A percentile compares a stretch with the other conserved stretches of the same genome.
Evolutionary conservation across 495 filamentous ascomycete genomes (phyloP).

Genomic region (Daldinia concentrica): DNA sequence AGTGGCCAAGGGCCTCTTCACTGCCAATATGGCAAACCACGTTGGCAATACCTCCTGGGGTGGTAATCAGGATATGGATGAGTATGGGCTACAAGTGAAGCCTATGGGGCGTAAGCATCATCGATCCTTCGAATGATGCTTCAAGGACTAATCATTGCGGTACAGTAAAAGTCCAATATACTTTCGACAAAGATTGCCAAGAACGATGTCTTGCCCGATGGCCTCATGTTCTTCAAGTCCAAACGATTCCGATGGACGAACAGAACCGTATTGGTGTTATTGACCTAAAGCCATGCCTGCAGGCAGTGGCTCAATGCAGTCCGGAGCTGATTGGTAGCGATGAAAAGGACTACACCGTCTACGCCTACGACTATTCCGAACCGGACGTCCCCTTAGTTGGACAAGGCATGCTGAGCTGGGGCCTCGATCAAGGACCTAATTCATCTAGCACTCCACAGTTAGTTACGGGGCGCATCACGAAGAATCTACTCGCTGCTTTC

Average conservation of each 20-base stretch:
- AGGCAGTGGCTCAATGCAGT: slow-evolving; percentile 79
- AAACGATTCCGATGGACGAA: slow-evolving; percentile 82
- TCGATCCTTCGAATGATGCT: background rate
- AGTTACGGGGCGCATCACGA: slow-evolving; percentile 89
- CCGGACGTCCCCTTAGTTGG: slow-evolving; percentile 91
- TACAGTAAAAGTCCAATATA: slow-evolving; percentile 94
- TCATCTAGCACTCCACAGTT: slow-evolving; percentile 69
- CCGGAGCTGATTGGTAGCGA: slow-evolving; percentile 86
- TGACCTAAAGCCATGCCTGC: slow-evolving; percentile 88
- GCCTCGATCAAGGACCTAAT: slow-evolving; percentile 66
- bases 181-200: slow-evolving; percentile 89
- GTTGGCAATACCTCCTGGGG: slow-evolving; percentile 32
- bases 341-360: slow-evolving; percentile 93
- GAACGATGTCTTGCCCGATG: slow-evolving; percentile 92
- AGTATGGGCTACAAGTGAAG: slow-evolving; percentile 56
- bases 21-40: slow-evolving; percentile 33
- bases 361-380: slow-evolving; percentile 97
- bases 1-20: slow-evolving; percentile 10
- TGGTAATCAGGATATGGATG: slow-evolving; percentile 62
- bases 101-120: slow-evolving; percentile 61
- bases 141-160: slow-evolving; percentile 38
- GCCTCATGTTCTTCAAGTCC: slow-evolving; percentile 81
- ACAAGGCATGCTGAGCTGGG: slow-evolving; percentile 94
- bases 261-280: slow-evolving; percentile 79
- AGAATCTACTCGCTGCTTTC: slow-evolving; percentile 83